A percentile compares a stretch with the other conserved stretches of the same genome.
Evolutionary conservation across 106 monocot species (phyloP).

Genomic region (Dendrobium officinale): DNA sequence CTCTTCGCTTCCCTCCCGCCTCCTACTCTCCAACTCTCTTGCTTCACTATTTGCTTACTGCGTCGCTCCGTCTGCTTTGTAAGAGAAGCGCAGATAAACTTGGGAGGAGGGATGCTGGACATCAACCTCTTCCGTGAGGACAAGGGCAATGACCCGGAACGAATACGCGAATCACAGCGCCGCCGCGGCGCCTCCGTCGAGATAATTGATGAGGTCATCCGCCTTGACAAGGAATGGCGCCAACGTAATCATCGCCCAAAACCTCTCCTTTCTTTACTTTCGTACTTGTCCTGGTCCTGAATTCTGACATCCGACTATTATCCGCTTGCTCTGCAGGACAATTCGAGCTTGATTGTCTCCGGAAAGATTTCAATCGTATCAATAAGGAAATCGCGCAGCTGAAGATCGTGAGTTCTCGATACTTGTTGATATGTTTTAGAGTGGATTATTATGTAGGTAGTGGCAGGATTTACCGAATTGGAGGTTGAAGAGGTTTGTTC

Average conservation of each 20-base stretch:
- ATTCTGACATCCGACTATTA: not conserved
- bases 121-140: slow-evolving; percentile 72
- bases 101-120: slow-evolving; percentile 57
- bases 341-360: slow-evolving; percentile 70
- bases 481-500: not conserved
- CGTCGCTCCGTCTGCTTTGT: not conserved
- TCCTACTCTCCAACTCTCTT: not conserved
- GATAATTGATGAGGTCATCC: slow-evolving; percentile 80
- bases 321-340: slow-evolving; percentile 37
- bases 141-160: slow-evolving; percentile 71
- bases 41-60: not conserved
- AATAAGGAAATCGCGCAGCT: slow-evolving; percentile 80
- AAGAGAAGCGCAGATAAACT: not conserved
- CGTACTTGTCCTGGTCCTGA: not conserved
- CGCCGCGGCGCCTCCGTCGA: slow-evolving; percentile 79
- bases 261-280: not conserved
- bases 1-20: not conserved
- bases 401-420: slow-evolving; percentile 41
- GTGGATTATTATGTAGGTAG: not conserved
- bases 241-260: slow-evolving; percentile 29
- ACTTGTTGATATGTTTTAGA: not conserved
- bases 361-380: slow-evolving; percentile 85
- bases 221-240: slow-evolving; percentile 92
- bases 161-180: slow-evolving; percentile 87
- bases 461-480: not conserved